Conservation (phyloP, 192 early-diverging fungal species). For the Coemansia sp. region DNA sequence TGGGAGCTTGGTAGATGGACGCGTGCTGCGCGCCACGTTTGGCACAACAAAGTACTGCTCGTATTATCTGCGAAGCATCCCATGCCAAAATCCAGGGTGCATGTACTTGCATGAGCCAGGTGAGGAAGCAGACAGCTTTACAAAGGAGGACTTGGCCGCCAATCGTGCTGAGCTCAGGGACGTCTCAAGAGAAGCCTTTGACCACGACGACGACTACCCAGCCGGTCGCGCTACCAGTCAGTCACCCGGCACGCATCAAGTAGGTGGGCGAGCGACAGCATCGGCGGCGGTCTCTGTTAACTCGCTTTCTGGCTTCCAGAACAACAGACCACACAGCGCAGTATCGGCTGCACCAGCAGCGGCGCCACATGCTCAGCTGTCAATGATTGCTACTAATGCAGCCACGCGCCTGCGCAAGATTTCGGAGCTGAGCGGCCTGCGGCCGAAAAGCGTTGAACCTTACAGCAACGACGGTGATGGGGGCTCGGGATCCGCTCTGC, state of each 20-base stretch:
- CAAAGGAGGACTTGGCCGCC: conserved; percentile 81
- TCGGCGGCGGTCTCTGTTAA: not conserved
- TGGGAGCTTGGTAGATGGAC: conserved; percentile 83
- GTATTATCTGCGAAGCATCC: conserved; percentile 85
- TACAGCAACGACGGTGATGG: conserved; percentile 6
- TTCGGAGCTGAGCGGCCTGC: conserved; percentile 16
- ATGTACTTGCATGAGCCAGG: conserved; percentile 95
- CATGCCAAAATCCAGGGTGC: conserved; percentile 91
- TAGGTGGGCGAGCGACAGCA: not conserved
- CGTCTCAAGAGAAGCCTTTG: not conserved
- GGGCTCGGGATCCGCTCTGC: conserved; percentile 38
- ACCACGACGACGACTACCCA: conserved; percentile 10
- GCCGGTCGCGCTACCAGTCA: conserved; percentile 9
- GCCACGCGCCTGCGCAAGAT: conserved; percentile 23
- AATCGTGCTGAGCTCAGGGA: conserved; percentile 27
- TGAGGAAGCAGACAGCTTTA: conserved; percentile 89
- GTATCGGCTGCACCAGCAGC: conserved; percentile 15
- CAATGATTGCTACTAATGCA: not conserved
- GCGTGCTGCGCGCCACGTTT: conserved; percentile 87
- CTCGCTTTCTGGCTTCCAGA: conserved; percentile 5
- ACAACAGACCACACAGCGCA: conserved; percentile 2
- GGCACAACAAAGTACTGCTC: conserved; percentile 99
- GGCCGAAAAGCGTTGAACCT: conserved; percentile 41
- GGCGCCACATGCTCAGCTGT: not conserved
- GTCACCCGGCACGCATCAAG: conserved; percentile 10